A percentile compares a stretch with the other conserved stretches of the same genome.
Conservation (phyloP, 2,329 filamentous ascomycete genomes). For the Dryadomyces quercivorus region DNA sequence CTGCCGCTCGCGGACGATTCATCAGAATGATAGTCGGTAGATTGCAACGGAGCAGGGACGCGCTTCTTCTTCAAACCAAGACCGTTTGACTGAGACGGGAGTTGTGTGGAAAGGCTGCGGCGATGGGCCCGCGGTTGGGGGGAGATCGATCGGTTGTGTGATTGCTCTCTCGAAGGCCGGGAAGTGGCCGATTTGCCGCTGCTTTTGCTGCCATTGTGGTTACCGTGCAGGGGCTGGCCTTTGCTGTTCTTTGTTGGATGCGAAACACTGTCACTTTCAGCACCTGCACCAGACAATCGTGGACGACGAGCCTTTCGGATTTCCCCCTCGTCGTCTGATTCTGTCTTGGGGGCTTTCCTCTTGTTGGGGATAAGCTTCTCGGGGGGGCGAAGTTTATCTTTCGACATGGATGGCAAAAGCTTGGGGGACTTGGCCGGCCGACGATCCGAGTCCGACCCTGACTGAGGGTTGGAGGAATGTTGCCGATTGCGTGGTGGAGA, state of each 20-base stretch:
- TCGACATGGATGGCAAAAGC: constrained; percentile 24
- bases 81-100: constrained; percentile 43
- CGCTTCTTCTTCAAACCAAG: constrained; percentile 48
- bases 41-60: constrained; percentile 46
- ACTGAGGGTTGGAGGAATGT: constrained; percentile 25
- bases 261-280: constrained; percentile 17
- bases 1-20: constrained; percentile 50
- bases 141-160: constrained; percentile 41
- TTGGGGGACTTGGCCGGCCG: constrained; percentile 30
- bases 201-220: constrained; percentile 7
- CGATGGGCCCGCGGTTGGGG: constrained; percentile 47
- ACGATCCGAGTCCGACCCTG: constrained; percentile 45
- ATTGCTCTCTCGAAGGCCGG: constrained; percentile 20
- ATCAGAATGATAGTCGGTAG: constrained; percentile 56
- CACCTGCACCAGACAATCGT: constrained; percentile 31
- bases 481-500: constrained; percentile 35
- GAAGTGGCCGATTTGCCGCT: constrained; percentile 19
- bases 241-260: constrained; percentile 4
- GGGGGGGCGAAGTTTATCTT: constrained; percentile 30
- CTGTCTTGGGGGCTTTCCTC: constrained; percentile 38
- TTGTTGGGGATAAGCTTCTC: constrained; percentile 38
- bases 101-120: constrained; percentile 52
- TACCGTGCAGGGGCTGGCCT: constrained; percentile 12
- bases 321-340: constrained; percentile 47
- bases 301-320: constrained; percentile 40